Conservation (phyloP, 2,329 filamentous ascomycete genomes). For the Leptographium wingfieldii region DNA sequence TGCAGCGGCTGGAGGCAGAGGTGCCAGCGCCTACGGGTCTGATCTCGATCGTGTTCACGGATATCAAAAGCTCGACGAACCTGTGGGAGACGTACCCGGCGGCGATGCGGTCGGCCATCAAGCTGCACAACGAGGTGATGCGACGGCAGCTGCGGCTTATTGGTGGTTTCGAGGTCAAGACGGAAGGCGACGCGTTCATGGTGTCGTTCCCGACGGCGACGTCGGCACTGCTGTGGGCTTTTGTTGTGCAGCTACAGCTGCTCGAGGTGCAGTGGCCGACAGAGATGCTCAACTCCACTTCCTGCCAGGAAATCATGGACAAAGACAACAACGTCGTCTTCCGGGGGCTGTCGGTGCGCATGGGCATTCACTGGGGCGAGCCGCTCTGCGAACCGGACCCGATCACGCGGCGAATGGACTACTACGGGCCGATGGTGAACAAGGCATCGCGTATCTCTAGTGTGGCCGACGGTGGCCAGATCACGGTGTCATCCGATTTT, state of each 20-base stretch:
- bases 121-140: conserved; percentile 95
- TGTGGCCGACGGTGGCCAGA: conserved; percentile 91
- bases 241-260: conserved; percentile 79
- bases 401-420: conserved; percentile 96
- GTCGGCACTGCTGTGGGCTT: conserved; percentile 88
- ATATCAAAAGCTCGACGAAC: conserved; percentile 96
- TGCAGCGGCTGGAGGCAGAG: conserved; percentile 77
- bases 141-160: conserved; percentile 84
- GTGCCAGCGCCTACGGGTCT: conserved; percentile 85
- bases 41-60: conserved; percentile 89
- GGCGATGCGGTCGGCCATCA: conserved; percentile 94
- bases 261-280: conserved; percentile 87
- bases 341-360: conserved; percentile 84
- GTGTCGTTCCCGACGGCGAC: conserved; percentile 96
- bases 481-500: conserved; percentile 93
- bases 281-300: conserved; percentile 77
- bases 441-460: conserved; percentile 87
- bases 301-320: conserved; percentile 72
- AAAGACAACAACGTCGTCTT: conserved; percentile 84
- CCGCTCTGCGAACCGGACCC: conserved; percentile 93
- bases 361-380: conserved; percentile 94
- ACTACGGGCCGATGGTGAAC: conserved; percentile 99
- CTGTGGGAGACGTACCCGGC: conserved; percentile 92
- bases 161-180: conserved; percentile 97
- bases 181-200: conserved; percentile 99